These are phyloP conservation scores for Kregervanrija pseudodelftensis DNA, from an alignment of 805 yeast genomes.

Conservation along the genomic window DNA sequence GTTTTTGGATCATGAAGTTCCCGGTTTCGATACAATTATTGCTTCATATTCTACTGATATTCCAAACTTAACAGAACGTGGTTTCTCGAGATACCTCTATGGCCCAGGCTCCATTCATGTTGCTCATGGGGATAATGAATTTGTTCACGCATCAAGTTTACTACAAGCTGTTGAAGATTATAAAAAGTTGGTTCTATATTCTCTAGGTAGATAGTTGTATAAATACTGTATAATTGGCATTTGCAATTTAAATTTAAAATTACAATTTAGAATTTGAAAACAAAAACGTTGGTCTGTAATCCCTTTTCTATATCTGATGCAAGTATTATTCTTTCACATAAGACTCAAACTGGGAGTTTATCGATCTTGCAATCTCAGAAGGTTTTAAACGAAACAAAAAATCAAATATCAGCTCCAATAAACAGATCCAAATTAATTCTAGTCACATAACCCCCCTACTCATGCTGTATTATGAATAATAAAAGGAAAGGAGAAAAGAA, in stretches of 20 bases:
- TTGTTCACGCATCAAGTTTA: conserved; percentile 40
- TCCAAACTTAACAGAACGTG: conserved; percentile 32
- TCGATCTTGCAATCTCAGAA: no score
- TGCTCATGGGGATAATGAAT: conserved; percentile 56
- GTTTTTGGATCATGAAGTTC: conserved; percentile 48
- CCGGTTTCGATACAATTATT: conserved; percentile 49
- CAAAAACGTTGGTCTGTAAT: conserved; percentile 3
- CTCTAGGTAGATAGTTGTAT: conserved; percentile 5
- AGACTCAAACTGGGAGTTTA: conserved; percentile 10
- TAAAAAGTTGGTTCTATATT: conserved; percentile 31
- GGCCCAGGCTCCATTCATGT: conserved; percentile 62
- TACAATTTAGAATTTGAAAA: not conserved
- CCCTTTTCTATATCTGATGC: conserved; percentile 14
- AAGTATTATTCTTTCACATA: conserved; percentile 9
- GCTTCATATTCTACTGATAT: conserved; percentile 36
- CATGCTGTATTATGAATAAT: no score
- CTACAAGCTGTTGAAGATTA: conserved; percentile 46
- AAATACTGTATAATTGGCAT: not conserved
- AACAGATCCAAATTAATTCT: no score
- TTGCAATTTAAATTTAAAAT: not conserved
- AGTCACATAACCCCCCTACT: no score
- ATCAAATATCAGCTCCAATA: no score
- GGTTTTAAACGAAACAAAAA: no score
- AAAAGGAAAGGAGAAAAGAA: no score
- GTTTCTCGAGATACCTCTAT: conserved; percentile 44